A percentile compares a stretch with the other conserved stretches of the same genome.
Conservation (phyloP, 2,329 filamentous ascomycete species). For the Zasmidium citrigriseum region DNA sequence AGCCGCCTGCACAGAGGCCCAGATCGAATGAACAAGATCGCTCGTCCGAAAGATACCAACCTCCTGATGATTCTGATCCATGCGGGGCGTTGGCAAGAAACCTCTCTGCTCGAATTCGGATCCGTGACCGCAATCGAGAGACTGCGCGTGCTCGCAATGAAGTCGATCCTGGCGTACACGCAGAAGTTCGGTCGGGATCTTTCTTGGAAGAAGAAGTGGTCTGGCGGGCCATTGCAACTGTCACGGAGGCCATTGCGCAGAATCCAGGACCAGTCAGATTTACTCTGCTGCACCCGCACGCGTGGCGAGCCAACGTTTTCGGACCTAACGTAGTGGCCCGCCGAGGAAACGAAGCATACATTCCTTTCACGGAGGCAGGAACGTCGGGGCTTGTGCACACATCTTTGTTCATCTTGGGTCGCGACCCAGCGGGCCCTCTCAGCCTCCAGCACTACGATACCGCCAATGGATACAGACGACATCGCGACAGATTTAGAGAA, state of each 20-base stretch:
- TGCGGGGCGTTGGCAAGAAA: no score
- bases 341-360: background rate
- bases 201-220: background rate
- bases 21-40: background rate
- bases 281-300: background rate
- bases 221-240: conserved; percentile 2
- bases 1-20: background rate
- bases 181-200: background rate
- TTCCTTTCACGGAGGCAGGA: background rate
- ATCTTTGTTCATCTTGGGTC: background rate
- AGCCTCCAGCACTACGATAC: conserved; percentile 1
- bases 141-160: no score
- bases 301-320: background rate
- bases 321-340: background rate
- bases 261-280: background rate
- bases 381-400: background rate
- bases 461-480: background rate
- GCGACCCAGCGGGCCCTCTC: background rate
- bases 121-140: no score
- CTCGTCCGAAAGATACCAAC: background rate
- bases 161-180: no score
- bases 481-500: background rate
- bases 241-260: background rate
- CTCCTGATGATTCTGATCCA: no score
- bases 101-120: no score